Base-by-base conservation (phyloP, 768 basidiomycete species). In the Favolaschia claudopus region DNA sequence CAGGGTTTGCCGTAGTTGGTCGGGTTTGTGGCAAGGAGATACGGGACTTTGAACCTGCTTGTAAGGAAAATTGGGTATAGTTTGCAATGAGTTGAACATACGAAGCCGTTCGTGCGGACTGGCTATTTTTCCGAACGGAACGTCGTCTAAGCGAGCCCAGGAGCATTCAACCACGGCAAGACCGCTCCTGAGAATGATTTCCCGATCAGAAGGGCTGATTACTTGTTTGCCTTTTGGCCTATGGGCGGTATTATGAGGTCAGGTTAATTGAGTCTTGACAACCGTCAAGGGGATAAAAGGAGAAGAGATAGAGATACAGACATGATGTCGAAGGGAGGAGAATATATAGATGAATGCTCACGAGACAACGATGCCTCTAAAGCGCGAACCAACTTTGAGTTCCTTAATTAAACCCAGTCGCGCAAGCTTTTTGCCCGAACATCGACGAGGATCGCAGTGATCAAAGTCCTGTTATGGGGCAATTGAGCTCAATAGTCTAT, bases 1-100 rank as follows among this genome's bases (percentile, higher is more conserved):
- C 95, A 98, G 0, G 97, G 97, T 72, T 94, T 95, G 10, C 97
- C 97, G 66, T 99, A 99, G 75, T 99, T 99, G 10, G 95, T 95
- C 0, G 96, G 95, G 72, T 99, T 99, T 1, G 95, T 91, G 0
- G 97, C 97, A 39, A 99, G 74, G 19, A 99, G 85, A 71, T 96
- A 99, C 0, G 97, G 97, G 27, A 99, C 96, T 99, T 63, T 14
- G 17, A n/a, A n/a, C n/a, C n/a, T n/a, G n/a, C n/a, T n/a, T n/a
- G n/a, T n/a, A n/a, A n/a, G n/a, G n/a, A 25, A 15, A 42, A 20
- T 50, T 27, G 12, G 60, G 42, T 27, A 45, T 46, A 13, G 27
- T 31, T 37, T 19, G 31, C 15, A 19, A 40, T 15, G 17, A 20
- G 34, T 37, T 43, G 14, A 0, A 83, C 93, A 60, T 67, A 97